A percentile compares a stretch with the other conserved stretches of the same genome.
Evolutionary conservation across 2,329 filamentous ascomycete genomes (phyloP).

Genomic region (Pseudofabraea citricarpa): DNA sequence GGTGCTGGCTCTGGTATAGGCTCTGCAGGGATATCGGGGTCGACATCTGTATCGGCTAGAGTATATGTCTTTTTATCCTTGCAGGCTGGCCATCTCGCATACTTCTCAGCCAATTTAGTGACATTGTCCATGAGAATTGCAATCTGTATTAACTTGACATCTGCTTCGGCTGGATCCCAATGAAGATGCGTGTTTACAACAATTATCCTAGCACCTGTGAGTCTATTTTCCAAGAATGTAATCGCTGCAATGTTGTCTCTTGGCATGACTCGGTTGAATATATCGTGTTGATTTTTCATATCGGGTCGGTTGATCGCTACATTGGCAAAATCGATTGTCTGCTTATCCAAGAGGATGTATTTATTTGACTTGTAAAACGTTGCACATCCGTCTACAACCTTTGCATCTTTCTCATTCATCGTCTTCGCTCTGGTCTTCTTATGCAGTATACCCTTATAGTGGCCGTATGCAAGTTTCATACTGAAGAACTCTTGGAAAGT

Average conservation of each 20-base stretch:
- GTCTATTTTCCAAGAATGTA: conserved; percentile 85
- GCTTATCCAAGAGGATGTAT: conserved; percentile 90
- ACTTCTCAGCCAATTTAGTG: conserved; percentile 79
- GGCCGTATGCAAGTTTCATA: conserved; percentile 76
- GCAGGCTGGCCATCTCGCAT: conserved; percentile 71
- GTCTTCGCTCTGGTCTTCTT: conserved; percentile 86
- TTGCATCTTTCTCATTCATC: conserved; percentile 85
- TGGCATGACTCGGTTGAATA: conserved; percentile 98
- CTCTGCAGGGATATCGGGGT: conserved; percentile 44
- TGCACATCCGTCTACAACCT: conserved; percentile 90
- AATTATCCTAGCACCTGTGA: conserved; percentile 86
- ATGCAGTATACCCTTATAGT: conserved; percentile 93
- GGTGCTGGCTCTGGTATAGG: conserved; percentile 64
- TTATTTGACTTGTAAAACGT: conserved; percentile 96
- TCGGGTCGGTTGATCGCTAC: conserved; percentile 92
- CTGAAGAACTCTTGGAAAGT: conserved; percentile 90
- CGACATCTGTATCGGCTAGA: conserved; percentile 35
- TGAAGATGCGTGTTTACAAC: conserved; percentile 92
- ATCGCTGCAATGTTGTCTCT: conserved; percentile 95
- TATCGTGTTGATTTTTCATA: conserved; percentile 95
- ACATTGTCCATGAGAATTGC: conserved; percentile 93
- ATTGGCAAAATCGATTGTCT: conserved; percentile 85
- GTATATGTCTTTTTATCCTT: conserved; percentile 63
- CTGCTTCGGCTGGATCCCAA: conserved; percentile 86
- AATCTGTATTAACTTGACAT: conserved; percentile 95